Evolutionary conservation across 192 early-diverging fungal species (phyloP), one percentile per base, ranked within the genome.

Genomic region (Backusella macrospora): DNA sequence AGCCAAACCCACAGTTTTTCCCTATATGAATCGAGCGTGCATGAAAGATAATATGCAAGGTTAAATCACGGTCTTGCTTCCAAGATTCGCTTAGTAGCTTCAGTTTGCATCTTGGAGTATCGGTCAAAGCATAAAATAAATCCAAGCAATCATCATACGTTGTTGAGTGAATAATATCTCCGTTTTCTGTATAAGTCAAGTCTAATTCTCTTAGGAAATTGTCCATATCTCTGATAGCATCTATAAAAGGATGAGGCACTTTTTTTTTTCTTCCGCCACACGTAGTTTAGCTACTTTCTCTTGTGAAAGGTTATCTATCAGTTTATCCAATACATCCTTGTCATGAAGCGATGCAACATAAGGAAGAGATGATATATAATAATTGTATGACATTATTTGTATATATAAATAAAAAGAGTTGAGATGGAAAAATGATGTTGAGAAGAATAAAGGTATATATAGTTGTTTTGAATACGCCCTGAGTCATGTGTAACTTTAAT

Each of bases 1-100:
- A 84, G 5, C 34, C 62, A 9, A 62, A 12, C 69, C 67, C n/a
- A n/a, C n/a, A n/a, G n/a, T n/a, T n/a, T 26, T 81, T 81, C 34
- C 82, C 82, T 21, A 68, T 69, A 14, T 79, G 72, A 13, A 84
- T 76, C 1, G 82, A 84, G 0, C 82, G 77, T 10, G 72, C 21
- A 37, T 79, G 71, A 43, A 84, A 81, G 43, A 84, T 81, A 2
- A 81, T 73, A 13, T 59, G 70, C 15, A 84, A 72, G 0, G 82
- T 81, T 26, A 76, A 62, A 21, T 77, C 49, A 7, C 75, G 80
- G n/a, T 81, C 42, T 12, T 62, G 12, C 12, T 59, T 37, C 75
- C 78, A 84, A 14, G 79, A 43, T 1, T 64, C 49, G 21, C 43
- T 43, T n/a, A 77, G 26, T 3, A 70, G 68, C 18, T 26, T 18